Conservation (phyloP, 805 yeast genomes). For the Tetrapisispora fleetii region DNA sequence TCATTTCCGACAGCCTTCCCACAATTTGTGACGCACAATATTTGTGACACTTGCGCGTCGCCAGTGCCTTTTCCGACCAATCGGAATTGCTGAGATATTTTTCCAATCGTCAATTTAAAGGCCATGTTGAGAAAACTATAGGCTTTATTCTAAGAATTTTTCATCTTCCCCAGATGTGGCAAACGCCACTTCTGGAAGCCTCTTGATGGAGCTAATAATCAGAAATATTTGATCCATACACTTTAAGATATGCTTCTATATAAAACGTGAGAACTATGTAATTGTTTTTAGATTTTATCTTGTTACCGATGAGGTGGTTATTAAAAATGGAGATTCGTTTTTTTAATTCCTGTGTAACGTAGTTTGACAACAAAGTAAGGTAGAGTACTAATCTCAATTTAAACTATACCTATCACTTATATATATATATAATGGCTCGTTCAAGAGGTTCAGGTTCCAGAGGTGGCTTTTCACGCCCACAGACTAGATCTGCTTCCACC, state of each 20-base stretch:
- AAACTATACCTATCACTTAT: neutral
- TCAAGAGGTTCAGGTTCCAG: slow-evolving; percentile 3
- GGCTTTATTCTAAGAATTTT: too few species aligned
- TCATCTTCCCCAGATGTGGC: too few species aligned
- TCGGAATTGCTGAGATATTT: neutral
- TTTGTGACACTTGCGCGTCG: neutral
- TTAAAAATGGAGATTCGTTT: too few species aligned
- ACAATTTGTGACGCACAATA: neutral
- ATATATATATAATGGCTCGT: neutral
- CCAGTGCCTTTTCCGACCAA: neutral
- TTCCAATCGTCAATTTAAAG: neutral
- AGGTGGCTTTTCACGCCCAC: slow-evolving; percentile 37
- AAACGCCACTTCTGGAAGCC: too few species aligned
- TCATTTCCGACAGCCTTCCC: too few species aligned
- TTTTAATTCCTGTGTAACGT: too few species aligned
- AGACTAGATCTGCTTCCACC: slow-evolving; percentile 65
- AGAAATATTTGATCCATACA: too few species aligned
- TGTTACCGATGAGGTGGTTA: too few species aligned
- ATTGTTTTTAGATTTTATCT: too few species aligned
- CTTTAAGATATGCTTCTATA: too few species aligned
- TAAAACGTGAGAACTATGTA: too few species aligned
- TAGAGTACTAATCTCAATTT: neutral
- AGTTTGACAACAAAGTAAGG: neutral
- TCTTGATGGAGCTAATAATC: too few species aligned
- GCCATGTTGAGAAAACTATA: neutral